Evolutionary conservation across 2,329 filamentous ascomycete species (phyloP).

Genomic region (Orbilia javanica): DNA sequence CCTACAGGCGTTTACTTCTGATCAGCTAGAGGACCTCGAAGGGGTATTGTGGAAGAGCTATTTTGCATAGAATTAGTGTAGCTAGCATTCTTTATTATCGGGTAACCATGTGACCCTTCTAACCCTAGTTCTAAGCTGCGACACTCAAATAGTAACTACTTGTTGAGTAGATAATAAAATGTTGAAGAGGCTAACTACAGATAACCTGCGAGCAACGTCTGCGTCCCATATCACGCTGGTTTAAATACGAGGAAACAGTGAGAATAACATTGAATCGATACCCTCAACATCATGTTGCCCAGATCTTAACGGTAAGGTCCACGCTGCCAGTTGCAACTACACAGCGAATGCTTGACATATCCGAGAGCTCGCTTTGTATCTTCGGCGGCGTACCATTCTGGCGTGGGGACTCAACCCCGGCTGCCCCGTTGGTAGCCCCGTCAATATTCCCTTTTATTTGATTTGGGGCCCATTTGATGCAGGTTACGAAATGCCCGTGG

Average conservation of each 20-base stretch:
- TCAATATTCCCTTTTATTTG: slow-evolving; percentile 71
- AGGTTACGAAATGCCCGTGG: slow-evolving; percentile 87
- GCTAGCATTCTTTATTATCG: not conserved
- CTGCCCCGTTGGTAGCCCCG: slow-evolving; percentile 65
- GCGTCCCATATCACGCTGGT: not conserved
- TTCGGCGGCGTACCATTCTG: slow-evolving; percentile 68
- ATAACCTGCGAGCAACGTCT: slow-evolving; percentile 2
- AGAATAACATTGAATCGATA: not conserved
- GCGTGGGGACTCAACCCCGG: slow-evolving; percentile 66
- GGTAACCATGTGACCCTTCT: not conserved
- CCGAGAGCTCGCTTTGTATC: slow-evolving; percentile 65
- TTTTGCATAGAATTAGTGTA: slow-evolving; percentile 76
- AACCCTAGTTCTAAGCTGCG: not conserved
- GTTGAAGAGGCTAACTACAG: slow-evolving; percentile 5
- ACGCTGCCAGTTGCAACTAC: slow-evolving; percentile 90
- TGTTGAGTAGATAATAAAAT: not conserved
- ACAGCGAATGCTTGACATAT: slow-evolving; percentile 78
- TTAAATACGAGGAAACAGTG: not conserved
- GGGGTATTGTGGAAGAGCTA: slow-evolving; percentile 99
- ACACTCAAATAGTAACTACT: not conserved
- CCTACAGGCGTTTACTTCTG: slow-evolving; percentile 80
- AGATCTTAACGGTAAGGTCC: slow-evolving; percentile 82
- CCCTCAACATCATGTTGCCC: slow-evolving; percentile 70
- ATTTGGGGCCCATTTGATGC: slow-evolving; percentile 86
- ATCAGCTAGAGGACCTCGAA: slow-evolving; percentile 94